Percentiles rank a stretch among this genome's conserved stretches.
Evolutionary conservation across 1,284 basidiomycete species (phyloP).

Genomic region (Trametes polyzona): DNA sequence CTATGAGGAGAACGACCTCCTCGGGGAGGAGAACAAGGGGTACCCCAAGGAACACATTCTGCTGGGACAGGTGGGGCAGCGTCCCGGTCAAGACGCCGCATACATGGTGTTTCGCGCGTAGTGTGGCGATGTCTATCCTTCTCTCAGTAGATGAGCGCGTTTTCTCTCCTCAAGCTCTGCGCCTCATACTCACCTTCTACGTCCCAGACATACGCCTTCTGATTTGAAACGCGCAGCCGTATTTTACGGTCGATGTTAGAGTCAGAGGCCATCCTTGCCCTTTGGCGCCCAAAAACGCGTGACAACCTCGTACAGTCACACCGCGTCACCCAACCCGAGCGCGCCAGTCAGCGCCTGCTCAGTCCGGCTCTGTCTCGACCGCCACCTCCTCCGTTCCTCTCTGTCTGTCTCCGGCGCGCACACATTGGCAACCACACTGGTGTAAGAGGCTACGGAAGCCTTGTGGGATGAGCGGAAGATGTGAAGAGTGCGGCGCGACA

Average conservation of each 20-base stretch:
- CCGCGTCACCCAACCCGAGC: slow-evolving; percentile 5
- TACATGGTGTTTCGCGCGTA: slow-evolving; percentile 82
- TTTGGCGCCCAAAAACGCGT: slow-evolving; percentile 11
- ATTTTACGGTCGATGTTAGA: slow-evolving; percentile 23
- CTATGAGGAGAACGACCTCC: slow-evolving; percentile 87
- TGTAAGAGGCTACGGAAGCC: slow-evolving; percentile 9
- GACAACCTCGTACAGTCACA: slow-evolving; percentile 9
- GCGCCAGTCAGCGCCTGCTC: not conserved
- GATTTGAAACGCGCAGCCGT: slow-evolving; percentile 65
- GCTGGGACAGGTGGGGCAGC: slow-evolving; percentile 92
- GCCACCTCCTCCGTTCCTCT: slow-evolving; percentile 6
- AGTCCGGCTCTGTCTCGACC: slow-evolving; percentile 1
- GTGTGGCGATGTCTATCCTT: slow-evolving; percentile 70
- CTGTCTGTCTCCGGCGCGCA: not conserved
- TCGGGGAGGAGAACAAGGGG: slow-evolving; percentile 91
- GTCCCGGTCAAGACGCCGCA: slow-evolving; percentile 90
- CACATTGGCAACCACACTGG: too few species aligned
- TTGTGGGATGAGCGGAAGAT: slow-evolving; percentile 40
- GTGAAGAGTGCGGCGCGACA: slow-evolving; percentile 54
- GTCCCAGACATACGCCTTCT: slow-evolving; percentile 79
- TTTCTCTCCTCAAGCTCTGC: not conserved
- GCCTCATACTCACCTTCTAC: slow-evolving; percentile 67
- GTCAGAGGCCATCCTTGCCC: slow-evolving; percentile 22
- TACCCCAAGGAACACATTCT: slow-evolving; percentile 94
- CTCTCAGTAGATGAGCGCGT: slow-evolving; percentile 16